Evolutionary conservation across 441 rosid genomes (phyloP).

Genomic region (Gossypium trilobum): DNA sequence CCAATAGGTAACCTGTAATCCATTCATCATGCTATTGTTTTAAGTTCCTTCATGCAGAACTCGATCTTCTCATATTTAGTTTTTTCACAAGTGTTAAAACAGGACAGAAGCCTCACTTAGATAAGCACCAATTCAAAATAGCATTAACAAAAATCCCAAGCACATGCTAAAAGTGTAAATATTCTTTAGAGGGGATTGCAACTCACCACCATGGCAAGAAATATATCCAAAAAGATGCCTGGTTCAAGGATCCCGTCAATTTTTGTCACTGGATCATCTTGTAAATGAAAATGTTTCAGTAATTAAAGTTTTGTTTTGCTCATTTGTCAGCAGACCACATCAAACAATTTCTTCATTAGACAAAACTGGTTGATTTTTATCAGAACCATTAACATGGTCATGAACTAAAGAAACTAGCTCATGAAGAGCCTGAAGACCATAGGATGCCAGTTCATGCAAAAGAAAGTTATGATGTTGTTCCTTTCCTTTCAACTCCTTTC

Average conservation of each 20-base stretch:
- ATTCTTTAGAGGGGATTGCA: not conserved
- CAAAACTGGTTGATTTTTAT: slow-evolving; percentile 25
- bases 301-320: slow-evolving; percentile 17
- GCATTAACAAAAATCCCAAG: slow-evolving; percentile 13
- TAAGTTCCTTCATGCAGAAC: not conserved
- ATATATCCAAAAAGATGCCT: slow-evolving; percentile 39
- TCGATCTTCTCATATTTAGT: not conserved
- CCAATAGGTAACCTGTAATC: not conserved
- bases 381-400: slow-evolving; percentile 42
- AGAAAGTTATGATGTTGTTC: slow-evolving; percentile 21
- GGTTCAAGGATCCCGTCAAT: slow-evolving; percentile 53
- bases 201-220: slow-evolving; percentile 69
- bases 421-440: slow-evolving; percentile 49
- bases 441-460: slow-evolving; percentile 45
- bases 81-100: not conserved
- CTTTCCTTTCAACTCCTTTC: slow-evolving; percentile 26
- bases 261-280: slow-evolving; percentile 69
- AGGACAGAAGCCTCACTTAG: not conserved
- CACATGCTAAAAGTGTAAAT: not conserved
- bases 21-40: not conserved
- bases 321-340: slow-evolving; percentile 22
- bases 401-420: slow-evolving; percentile 71
- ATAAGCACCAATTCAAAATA: not conserved
- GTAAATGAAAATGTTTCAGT: slow-evolving; percentile 29
- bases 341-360: slow-evolving; percentile 30